Conservation (phyloP, 129 eudicot species). For the Flaveria brownii region DNA sequence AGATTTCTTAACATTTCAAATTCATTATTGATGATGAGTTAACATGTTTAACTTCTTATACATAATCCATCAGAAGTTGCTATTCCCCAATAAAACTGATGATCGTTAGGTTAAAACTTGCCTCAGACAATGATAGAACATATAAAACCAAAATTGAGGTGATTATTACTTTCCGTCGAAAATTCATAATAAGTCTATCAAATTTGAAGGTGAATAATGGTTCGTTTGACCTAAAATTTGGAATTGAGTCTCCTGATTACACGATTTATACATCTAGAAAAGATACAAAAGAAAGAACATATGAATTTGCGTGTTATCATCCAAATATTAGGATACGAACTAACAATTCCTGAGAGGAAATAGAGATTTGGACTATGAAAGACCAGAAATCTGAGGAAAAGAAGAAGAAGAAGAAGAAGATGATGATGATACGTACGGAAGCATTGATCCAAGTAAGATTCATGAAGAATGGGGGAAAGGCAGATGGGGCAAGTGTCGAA, state of each 20-base stretch:
- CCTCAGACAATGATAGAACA: too few species aligned
- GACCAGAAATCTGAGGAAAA: neutral
- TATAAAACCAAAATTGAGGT: too few species aligned
- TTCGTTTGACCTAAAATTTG: neutral
- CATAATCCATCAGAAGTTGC: neutral
- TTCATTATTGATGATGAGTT: neutral
- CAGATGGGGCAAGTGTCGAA: conserved; percentile 77
- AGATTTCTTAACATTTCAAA: neutral
- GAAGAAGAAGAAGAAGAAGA: too few species aligned
- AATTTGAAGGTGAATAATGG: conserved; percentile 3
- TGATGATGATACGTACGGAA: conserved; percentile 58
- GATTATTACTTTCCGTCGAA: neutral
- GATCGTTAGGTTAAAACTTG: conserved; percentile 5
- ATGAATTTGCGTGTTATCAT: too few species aligned
- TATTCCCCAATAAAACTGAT: neutral
- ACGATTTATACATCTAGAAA: neutral
- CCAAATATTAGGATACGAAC: too few species aligned
- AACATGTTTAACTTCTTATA: neutral
- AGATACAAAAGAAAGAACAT: neutral
- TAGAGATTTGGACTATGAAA: neutral
- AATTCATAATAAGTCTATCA: neutral
- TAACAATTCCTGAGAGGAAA: neutral
- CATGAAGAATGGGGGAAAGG: conserved; percentile 48
- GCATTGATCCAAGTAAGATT: conserved; percentile 76
- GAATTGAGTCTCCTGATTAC: neutral